Evolutionary conservation across 2,329 filamentous ascomycete species (phyloP).

Genomic region (Aspergillus caelatus): DNA sequence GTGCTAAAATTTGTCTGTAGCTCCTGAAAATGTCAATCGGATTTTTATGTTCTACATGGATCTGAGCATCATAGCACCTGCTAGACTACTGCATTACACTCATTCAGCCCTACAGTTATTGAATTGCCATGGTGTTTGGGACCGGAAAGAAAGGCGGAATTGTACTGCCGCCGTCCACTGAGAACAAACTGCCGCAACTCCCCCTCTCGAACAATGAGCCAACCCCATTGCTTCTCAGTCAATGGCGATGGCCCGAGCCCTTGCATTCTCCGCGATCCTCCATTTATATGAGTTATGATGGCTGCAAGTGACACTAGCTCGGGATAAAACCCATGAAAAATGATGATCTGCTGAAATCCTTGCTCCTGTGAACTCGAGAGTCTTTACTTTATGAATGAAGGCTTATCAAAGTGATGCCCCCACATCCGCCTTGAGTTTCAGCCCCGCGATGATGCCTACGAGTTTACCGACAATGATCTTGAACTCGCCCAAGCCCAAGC

Average conservation of each 20-base stretch:
- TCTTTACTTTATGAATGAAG: conserved; percentile 6
- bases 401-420: conserved; percentile 24
- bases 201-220: conserved; percentile 13
- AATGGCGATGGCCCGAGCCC: conserved; percentile 16
- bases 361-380: not conserved
- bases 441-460: conserved; percentile 36
- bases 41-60: conserved; percentile 13
- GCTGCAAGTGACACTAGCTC: conserved; percentile 6
- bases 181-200: not conserved
- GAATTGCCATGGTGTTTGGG: not conserved
- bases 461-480: conserved; percentile 25
- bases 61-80: not conserved
- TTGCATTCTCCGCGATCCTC: conserved; percentile 10
- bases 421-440: conserved; percentile 25
- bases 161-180: not conserved
- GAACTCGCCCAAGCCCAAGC: conserved; percentile 39
- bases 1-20: conserved; percentile 29
- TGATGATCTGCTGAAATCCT: conserved; percentile 1
- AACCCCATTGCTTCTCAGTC: conserved; percentile 3
- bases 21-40: conserved; percentile 21
- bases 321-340: conserved; percentile 12
- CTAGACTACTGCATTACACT: not conserved
- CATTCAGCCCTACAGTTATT: not conserved
- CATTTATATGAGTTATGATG: conserved; percentile 16
- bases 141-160: not conserved